Base-by-base conservation (phyloP, 352 stramenopile species). In the Phytophthora agathidicida region DNA sequence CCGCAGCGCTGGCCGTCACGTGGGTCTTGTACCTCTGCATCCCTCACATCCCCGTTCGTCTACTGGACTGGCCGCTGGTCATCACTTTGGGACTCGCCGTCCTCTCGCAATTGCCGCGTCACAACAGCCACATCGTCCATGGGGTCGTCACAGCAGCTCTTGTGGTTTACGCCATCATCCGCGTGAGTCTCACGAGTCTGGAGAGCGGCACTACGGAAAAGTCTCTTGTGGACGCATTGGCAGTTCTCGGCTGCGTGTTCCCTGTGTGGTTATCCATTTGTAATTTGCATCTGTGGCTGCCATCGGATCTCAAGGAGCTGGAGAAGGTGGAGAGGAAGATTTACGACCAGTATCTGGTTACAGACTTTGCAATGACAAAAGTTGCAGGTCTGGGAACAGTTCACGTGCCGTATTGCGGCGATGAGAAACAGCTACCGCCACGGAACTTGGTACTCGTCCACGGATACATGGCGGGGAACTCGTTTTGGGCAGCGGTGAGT, bases 381-480 rank as follows among this genome's bases (percentile, higher is more conserved):
- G 65, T 92, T 1, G 78, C 79, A 1, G 84, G 84, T 9, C 64
- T 94, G 3, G 84, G 84, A 0, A 94, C 82, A 0, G 72, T 94
- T 5, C 82, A 92, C 30, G 80, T 92, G 20, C 82, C 84, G 7
- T 94, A 89, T 58, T 88, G 80, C 28, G 84, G 82, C 14, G 80
- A 88, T 32, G 38, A 43, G n/a, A 66, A 71, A 39, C 80, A 75
- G 17, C 56, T 86, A 2, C 76, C 72, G 13, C 71, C 78, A 4
- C 68, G 75, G 4, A 88, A 75, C 13, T 60, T 94, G 17, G 84
- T 94, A 14, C 68, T 94, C 7, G 65, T 94, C 23, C 84, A 94
- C 49, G 84, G 84, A n/a, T 94, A 89, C 54, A 73, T 86, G 37
- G 82, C 77, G 28, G 80, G 80, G 1, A 94, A 94, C 31, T 76